These are phyloP conservation scores for Termitomyces sp. DNA, from an alignment of 768 basidiomycete species.

Conservation along the genomic window DNA sequence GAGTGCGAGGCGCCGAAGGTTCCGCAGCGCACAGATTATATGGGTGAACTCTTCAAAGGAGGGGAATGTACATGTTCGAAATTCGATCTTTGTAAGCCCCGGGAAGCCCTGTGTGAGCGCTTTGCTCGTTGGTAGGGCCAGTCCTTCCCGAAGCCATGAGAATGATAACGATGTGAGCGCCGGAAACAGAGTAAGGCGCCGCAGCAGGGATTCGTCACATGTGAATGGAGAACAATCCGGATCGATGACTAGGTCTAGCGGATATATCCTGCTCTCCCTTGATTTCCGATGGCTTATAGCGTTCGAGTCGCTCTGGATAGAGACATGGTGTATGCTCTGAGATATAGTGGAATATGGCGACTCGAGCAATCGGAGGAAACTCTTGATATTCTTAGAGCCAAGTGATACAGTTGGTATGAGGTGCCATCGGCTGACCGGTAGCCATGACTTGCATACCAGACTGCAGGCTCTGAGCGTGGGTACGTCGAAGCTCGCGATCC, in stretches of 20 bases:
- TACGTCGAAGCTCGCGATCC: slow-evolving; percentile 18
- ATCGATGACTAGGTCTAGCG: slow-evolving; percentile 1
- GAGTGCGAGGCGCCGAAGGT: slow-evolving; percentile 20
- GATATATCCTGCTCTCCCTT: slow-evolving; percentile 15
- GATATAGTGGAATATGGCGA: slow-evolving; percentile 18
- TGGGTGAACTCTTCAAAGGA: slow-evolving; percentile 20
- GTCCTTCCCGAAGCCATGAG: slow-evolving; percentile 19
- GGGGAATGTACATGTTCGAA: slow-evolving; percentile 24
- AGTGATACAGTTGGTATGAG: slow-evolving; percentile 19
- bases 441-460: slow-evolving; percentile 20
- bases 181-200: slow-evolving; percentile 16
- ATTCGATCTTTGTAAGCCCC: slow-evolving; percentile 23
- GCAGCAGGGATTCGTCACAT: slow-evolving; percentile 14
- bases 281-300: slow-evolving; percentile 18
- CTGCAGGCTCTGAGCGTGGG: slow-evolving; percentile 19
- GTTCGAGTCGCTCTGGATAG: slow-evolving; percentile 19
- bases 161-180: slow-evolving; percentile 18
- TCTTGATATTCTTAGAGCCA: slow-evolving; percentile 14
- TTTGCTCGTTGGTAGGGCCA: slow-evolving; percentile 9
- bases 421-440: slow-evolving; percentile 15
- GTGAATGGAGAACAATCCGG: slow-evolving; percentile 3
- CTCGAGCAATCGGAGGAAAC: slow-evolving; percentile 18
- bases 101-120: slow-evolving; percentile 18
- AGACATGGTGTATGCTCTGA: slow-evolving; percentile 17
- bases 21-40: slow-evolving; percentile 22